Percentiles rank a stretch among this genome's conserved stretches.
These are phyloP conservation scores for Lecanicillium sp. DNA, from an alignment of 2,329 filamentous ascomycete genomes.

Conservation along the genomic window DNA sequence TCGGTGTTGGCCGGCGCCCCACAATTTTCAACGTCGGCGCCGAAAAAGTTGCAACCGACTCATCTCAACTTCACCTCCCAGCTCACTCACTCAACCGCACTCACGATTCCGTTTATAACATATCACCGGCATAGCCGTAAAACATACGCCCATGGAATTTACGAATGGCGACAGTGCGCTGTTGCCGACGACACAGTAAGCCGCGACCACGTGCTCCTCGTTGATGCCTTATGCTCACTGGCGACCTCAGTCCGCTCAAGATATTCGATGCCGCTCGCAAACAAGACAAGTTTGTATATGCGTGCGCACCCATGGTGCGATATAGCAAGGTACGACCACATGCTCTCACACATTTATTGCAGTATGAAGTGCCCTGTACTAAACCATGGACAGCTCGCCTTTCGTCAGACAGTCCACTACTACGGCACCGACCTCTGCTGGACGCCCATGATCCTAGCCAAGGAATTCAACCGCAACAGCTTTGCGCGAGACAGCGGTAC, in stretches of 20 bases:
- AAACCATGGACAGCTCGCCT: slow-evolving; percentile 47
- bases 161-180: slow-evolving; percentile 2
- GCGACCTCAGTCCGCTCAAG: slow-evolving; percentile 42
- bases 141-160: too few relatives aligned
- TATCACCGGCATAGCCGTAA: too few relatives aligned
- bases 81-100: too few relatives aligned
- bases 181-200: slow-evolving; percentile 9
- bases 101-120: too few relatives aligned
- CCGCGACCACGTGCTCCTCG: not conserved
- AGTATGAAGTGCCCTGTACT: not conserved
- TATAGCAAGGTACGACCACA: slow-evolving; percentile 44
- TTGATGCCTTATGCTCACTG: not conserved
- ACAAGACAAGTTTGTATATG: slow-evolving; percentile 46
- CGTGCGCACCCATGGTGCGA: slow-evolving; percentile 61
- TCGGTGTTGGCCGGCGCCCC: too few relatives aligned
- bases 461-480: slow-evolving; percentile 57
- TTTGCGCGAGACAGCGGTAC: slow-evolving; percentile 53
- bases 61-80: too few relatives aligned
- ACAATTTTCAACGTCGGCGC: too few relatives aligned
- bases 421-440: slow-evolving; percentile 61
- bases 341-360: not conserved
- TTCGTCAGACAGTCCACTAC: slow-evolving; percentile 57
- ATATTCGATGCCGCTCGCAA: slow-evolving; percentile 48
- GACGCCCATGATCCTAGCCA: slow-evolving; percentile 66
- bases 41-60: too few relatives aligned